Conservation (phyloP, 2,329 filamentous ascomycete genomes). For the Monosporascus sp. region DNA sequence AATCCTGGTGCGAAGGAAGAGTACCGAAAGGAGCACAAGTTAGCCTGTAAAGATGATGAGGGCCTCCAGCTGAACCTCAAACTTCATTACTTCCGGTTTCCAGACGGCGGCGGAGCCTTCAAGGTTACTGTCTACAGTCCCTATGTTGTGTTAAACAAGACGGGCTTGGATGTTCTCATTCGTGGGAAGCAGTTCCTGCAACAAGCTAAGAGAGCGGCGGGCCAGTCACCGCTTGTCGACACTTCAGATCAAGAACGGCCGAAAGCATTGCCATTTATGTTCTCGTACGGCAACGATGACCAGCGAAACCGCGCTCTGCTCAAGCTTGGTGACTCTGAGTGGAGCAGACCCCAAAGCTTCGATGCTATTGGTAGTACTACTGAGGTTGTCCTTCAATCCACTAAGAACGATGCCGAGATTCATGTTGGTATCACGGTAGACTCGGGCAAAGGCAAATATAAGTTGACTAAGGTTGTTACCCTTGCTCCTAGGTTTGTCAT, state of each 20-base stretch:
- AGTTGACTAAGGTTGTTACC: constrained; percentile 91
- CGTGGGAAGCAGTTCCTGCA: constrained; percentile 87
- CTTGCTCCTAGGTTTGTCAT: constrained; percentile 88
- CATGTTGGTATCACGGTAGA: constrained; percentile 85
- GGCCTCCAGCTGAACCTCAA: constrained; percentile 74
- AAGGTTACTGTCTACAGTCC: constrained; percentile 92
- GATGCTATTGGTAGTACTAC: constrained; percentile 93
- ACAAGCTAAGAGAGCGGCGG: constrained; percentile 75
- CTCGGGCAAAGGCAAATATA: constrained; percentile 95
- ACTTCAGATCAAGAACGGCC: constrained; percentile 48
- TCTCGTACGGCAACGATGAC: constrained; percentile 84
- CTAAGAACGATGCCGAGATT: constrained; percentile 69
- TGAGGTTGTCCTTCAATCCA: constrained; percentile 76
- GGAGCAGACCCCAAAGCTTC: constrained; percentile 97
- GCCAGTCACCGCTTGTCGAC: constrained; percentile 59
- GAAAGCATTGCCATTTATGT: constrained; percentile 91
- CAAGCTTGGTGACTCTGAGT: constrained; percentile 82
- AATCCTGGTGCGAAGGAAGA: constrained; percentile 85
- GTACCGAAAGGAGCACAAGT: constrained; percentile 73
- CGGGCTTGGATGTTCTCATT: constrained; percentile 80
- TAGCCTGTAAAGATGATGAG: constrained; percentile 80
- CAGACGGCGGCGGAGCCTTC: constrained; percentile 91
- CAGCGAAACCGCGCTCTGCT: constrained; percentile 85
- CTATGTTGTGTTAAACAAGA: constrained; percentile 93
- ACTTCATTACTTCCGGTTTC: constrained; percentile 85